Evolutionary conservation across 441 rosid genomes (phyloP).

Genomic region (Viola pubescens): DNA sequence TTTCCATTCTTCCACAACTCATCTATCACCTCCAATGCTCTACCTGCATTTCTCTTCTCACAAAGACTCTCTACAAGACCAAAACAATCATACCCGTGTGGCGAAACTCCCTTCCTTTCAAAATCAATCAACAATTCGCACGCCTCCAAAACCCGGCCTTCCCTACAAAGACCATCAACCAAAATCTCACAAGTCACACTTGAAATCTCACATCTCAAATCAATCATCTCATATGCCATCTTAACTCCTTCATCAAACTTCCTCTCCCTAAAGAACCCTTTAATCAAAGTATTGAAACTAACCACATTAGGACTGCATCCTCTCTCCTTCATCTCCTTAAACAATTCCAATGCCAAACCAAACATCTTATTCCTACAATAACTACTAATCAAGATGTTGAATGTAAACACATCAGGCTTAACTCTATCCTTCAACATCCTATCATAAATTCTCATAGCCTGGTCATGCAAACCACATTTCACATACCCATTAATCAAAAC

Average conservation of each 20-base stretch:
- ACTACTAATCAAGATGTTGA: constrained; percentile 64
- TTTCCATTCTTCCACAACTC: constrained; percentile 56
- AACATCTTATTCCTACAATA: constrained; percentile 46
- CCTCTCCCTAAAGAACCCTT: constrained; percentile 51
- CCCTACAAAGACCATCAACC: constrained; percentile 62
- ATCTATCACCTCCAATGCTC: constrained; percentile 50
- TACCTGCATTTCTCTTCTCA: constrained; percentile 27
- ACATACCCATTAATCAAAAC: constrained; percentile 59
- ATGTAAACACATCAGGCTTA: constrained; percentile 61
- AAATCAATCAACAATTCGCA: constrained; percentile 56
- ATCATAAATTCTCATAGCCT: constrained; percentile 41
- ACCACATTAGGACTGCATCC: constrained; percentile 73
- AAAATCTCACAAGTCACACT: constrained; percentile 72
- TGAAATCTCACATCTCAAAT: constrained; percentile 48
- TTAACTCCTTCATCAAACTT: constrained; percentile 53
- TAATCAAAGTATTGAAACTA: constrained; percentile 75
- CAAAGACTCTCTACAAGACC: constrained; percentile 54
- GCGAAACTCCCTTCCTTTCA: constrained; percentile 45
- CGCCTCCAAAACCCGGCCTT: constrained; percentile 38
- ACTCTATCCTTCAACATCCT: constrained; percentile 57
- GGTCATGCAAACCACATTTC: constrained; percentile 41
- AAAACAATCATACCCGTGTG: constrained; percentile 45
- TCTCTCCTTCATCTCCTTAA: constrained; percentile 63
- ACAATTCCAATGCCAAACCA: constrained; percentile 51
- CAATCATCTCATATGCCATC: constrained; percentile 83